A percentile compares a stretch with the other conserved stretches of the same genome.
Evolutionary conservation across 768 basidiomycete genomes (phyloP).

Genomic region (Pleurotus giganteus): DNA sequence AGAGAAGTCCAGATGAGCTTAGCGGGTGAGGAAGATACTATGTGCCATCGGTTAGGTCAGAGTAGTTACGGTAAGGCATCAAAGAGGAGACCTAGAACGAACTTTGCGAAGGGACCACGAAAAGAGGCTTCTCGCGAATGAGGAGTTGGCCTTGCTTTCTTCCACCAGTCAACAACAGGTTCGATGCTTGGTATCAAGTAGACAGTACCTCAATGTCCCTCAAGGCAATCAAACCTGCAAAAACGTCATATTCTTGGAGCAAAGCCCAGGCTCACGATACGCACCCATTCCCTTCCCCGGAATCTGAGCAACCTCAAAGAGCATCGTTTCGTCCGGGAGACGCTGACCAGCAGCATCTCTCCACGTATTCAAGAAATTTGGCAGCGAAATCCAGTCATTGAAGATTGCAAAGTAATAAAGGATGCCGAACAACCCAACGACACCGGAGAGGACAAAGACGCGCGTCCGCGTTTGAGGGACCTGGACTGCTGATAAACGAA

Average conservation of each 20-base stretch:
- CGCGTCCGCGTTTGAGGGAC: background rate
- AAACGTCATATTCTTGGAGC: constrained; percentile 4
- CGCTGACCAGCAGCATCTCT: background rate
- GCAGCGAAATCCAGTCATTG: background rate
- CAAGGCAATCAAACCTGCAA: constrained; percentile 4
- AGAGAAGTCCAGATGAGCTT: constrained; percentile 38
- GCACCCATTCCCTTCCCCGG: constrained; percentile 15
- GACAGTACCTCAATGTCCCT: constrained; percentile 1
- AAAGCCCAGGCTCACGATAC: background rate
- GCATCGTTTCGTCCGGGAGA: background rate
- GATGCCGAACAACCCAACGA: background rate
- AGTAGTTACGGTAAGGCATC: background rate
- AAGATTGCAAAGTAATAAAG: background rate
- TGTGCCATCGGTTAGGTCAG: constrained; percentile 1
- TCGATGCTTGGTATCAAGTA: background rate
- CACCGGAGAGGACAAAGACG: background rate
- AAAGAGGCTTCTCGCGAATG: constrained; percentile 52
- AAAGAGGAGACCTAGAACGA: constrained; percentile 16
- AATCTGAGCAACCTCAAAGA: background rate
- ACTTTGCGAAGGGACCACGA: constrained; percentile 52
- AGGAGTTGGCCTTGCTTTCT: constrained; percentile 58
- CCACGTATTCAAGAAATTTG: background rate
- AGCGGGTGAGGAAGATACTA: constrained; percentile 45
- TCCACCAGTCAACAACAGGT: background rate
- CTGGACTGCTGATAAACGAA: background rate